Evolutionary conservation across 306 rosid genomes (phyloP).

Genomic region (Astragalus glycyphyllos): DNA sequence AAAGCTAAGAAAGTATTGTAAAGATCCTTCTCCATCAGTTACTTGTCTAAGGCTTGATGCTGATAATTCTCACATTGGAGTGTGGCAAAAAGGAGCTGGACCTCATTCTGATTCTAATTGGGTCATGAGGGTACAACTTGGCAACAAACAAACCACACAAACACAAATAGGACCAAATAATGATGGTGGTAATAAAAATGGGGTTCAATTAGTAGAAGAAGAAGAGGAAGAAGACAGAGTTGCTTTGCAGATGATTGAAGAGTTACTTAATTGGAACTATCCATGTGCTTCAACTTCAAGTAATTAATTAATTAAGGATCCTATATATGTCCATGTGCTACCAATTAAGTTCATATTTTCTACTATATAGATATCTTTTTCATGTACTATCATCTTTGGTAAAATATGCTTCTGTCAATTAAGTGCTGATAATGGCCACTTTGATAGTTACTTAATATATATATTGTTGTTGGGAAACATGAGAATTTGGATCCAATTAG

Average conservation of each 20-base stretch:
- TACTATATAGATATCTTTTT: slow-evolving; percentile 28
- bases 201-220: slow-evolving; percentile 50
- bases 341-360: not conserved
- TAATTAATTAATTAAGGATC: slow-evolving; percentile 6
- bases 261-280: slow-evolving; percentile 84
- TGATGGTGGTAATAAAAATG: slow-evolving; percentile 1
- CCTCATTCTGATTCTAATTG: slow-evolving; percentile 76
- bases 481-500: slow-evolving; percentile 26
- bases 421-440: slow-evolving; percentile 34
- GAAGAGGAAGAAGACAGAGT: slow-evolving; percentile 70
- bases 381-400: slow-evolving; percentile 33
- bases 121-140: slow-evolving; percentile 96
- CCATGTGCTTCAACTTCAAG: slow-evolving; percentile 52
- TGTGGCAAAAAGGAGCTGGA: slow-evolving; percentile 94
- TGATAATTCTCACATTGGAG: slow-evolving; percentile 94
- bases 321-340: slow-evolving; percentile 29
- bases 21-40: slow-evolving; percentile 88
- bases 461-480: slow-evolving; percentile 36
- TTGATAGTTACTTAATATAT: slow-evolving; percentile 42
- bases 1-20: slow-evolving; percentile 88
- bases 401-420: slow-evolving; percentile 8
- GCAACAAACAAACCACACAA: slow-evolving; percentile 47
- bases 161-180: not conserved
- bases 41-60: slow-evolving; percentile 91
- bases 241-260: slow-evolving; percentile 96